A percentile compares a stretch with the other conserved stretches of the same genome.
Evolutionary conservation across 78 protist species (phyloP).

Genomic region (Dictyostelium brefeldianum): DNA sequence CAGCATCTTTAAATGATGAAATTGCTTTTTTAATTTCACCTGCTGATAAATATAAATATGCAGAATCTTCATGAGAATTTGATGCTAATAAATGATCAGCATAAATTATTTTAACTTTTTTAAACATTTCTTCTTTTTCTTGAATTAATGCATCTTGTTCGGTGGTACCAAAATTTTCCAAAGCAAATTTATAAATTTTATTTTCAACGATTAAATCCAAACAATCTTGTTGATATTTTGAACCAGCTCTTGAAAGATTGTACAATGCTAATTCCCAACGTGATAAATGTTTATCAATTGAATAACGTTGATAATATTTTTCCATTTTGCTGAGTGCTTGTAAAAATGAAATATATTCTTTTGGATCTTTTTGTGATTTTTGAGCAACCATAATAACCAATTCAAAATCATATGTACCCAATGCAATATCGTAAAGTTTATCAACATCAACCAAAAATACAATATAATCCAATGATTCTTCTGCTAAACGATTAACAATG

Average conservation of each 20-base stretch:
- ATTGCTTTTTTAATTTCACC: slow-evolving; percentile 44
- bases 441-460: slow-evolving; percentile 88
- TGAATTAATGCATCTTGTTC: background rate
- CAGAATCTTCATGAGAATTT: slow-evolving; percentile 56
- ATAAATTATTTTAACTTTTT: slow-evolving; percentile 47
- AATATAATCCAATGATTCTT: slow-evolving; percentile 80
- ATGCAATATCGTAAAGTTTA: slow-evolving; percentile 84
- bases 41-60: slow-evolving; percentile 29
- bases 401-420: slow-evolving; percentile 92
- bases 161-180: slow-evolving; percentile 12
- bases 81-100: slow-evolving; percentile 54
- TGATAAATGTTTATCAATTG: slow-evolving; percentile 82
- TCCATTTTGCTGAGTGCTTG: slow-evolving; percentile 52
- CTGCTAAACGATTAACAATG: slow-evolving; percentile 75
- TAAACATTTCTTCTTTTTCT: slow-evolving; percentile 26
- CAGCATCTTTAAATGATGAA: slow-evolving; percentile 56
- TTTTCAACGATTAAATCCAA: slow-evolving; percentile 17
- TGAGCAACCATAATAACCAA: slow-evolving; percentile 90
- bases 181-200: slow-evolving; percentile 58
- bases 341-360: slow-evolving; percentile 90
- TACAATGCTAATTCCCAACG: slow-evolving; percentile 81
- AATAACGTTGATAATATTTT: slow-evolving; percentile 43
- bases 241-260: slow-evolving; percentile 71
- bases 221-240: slow-evolving; percentile 58
- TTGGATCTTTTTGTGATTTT: slow-evolving; percentile 92